Evolutionary conservation across 78 protist genomes (phyloP).

Genomic region (Diacronema lutheri): DNA sequence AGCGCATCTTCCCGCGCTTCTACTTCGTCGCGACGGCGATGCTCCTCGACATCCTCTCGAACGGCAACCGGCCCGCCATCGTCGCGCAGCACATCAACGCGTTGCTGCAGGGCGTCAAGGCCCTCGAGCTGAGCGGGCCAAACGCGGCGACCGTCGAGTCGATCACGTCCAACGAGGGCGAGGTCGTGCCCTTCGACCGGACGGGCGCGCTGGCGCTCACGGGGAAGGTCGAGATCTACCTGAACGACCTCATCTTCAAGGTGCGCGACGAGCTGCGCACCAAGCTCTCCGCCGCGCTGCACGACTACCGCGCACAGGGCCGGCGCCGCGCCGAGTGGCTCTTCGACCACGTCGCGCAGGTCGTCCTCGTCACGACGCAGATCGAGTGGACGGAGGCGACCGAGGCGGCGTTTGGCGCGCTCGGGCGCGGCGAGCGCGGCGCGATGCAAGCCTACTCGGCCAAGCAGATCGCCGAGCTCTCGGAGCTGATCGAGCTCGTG

Average conservation of each 20-base stretch:
- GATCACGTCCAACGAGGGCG: slow-evolving; percentile 64
- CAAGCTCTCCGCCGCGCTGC: slow-evolving; percentile 31
- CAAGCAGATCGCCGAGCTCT: not conserved
- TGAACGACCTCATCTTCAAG: slow-evolving; percentile 29
- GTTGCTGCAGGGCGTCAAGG: slow-evolving; percentile 34
- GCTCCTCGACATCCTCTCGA: slow-evolving; percentile 59
- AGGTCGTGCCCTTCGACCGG: slow-evolving; percentile 36
- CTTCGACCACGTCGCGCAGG: slow-evolving; percentile 26
- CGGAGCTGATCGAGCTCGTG: slow-evolving; percentile 29
- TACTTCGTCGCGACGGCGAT: slow-evolving; percentile 53
- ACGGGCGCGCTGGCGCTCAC: not conserved
- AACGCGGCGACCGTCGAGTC: not conserved
- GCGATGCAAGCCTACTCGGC: not conserved
- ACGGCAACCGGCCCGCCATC: slow-evolving; percentile 29
- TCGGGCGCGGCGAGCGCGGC: not conserved
- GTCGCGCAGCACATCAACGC: slow-evolving; percentile 36
- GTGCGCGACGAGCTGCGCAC: not conserved
- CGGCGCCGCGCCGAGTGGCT: slow-evolving; percentile 1
- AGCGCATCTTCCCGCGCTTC: slow-evolving; percentile 66
- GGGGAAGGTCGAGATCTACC: slow-evolving; percentile 60
- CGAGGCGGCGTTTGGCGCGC: not conserved
- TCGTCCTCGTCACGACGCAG: slow-evolving; percentile 40
- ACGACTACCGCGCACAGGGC: slow-evolving; percentile 40
- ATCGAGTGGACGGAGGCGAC: slow-evolving; percentile 26
- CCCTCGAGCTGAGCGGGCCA: slow-evolving; percentile 4